These are phyloP conservation scores for Gnaphalium uliginosum DNA, from an alignment of 129 eudicot genomes.

Conservation along the genomic window DNA sequence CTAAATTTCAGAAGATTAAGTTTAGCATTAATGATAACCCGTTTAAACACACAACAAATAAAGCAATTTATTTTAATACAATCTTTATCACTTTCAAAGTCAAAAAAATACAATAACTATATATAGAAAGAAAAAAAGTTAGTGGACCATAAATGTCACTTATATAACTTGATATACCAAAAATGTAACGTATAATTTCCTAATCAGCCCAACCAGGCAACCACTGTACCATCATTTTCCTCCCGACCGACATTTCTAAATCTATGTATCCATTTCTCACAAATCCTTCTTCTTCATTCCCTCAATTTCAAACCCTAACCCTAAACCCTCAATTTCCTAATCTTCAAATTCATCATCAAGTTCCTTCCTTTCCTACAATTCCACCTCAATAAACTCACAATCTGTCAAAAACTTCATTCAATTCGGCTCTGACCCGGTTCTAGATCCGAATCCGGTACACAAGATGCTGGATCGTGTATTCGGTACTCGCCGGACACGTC, in stretches of 20 bases:
- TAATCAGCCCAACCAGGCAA: slow-evolving; percentile 32
- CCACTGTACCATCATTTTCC: slow-evolving; percentile 28
- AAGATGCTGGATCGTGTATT: slow-evolving; percentile 56
- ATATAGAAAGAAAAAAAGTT: background rate
- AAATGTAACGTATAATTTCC: background rate
- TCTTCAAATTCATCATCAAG: background rate
- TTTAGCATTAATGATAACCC: no score
- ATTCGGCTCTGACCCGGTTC: slow-evolving; percentile 7
- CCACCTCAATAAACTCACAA: background rate
- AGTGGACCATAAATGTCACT: background rate
- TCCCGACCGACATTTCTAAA: slow-evolving; percentile 42
- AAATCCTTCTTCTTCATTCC: background rate
- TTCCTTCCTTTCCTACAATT: background rate
- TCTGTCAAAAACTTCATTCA: background rate
- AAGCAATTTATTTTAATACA: no score
- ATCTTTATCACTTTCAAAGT: no score
- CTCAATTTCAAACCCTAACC: slow-evolving; percentile 5
- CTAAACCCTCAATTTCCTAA: background rate
- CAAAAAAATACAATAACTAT: no score
- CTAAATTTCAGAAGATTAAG: no score
- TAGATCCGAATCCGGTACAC: background rate
- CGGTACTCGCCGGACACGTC: slow-evolving; percentile 61
- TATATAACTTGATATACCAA: slow-evolving; percentile 17
- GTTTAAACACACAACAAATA: no score
- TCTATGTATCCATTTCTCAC: slow-evolving; percentile 11